A percentile compares a stretch with the other conserved stretches of the same genome.
Conservation (phyloP, 2,329 filamentous ascomycete genomes). For the Penicillium sp. region DNA sequence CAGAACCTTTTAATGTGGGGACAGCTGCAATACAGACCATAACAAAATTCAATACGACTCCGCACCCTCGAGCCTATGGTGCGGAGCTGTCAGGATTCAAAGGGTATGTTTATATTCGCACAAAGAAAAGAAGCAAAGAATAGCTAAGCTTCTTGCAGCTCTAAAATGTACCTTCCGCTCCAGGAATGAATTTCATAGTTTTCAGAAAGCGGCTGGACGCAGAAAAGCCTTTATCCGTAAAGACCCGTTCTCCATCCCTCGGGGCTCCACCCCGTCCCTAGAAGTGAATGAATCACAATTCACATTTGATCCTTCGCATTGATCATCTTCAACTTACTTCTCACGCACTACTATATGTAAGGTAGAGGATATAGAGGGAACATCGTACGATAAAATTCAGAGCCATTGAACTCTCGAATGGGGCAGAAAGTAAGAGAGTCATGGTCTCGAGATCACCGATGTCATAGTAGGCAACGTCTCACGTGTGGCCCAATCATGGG, state of each 20-base stretch:
- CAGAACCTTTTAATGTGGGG: constrained; percentile 17
- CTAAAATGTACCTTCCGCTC: background rate
- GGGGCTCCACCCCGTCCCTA: constrained; percentile 22
- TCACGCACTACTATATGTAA: background rate
- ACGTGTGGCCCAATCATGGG: constrained; percentile 21
- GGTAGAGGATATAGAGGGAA: background rate
- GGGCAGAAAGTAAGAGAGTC: background rate
- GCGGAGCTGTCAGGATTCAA: background rate
- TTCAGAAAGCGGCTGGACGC: background rate
- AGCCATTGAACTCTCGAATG: background rate
- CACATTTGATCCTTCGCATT: constrained; percentile 1
- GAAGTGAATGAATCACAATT: constrained; percentile 23
- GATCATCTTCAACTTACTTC: background rate
- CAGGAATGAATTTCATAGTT: background rate
- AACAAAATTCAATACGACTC: constrained; percentile 18
- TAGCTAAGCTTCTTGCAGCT: background rate
- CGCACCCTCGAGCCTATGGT: constrained; percentile 5
- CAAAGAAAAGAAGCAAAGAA: background rate
- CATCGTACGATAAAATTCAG: background rate
- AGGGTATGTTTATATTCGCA: background rate
- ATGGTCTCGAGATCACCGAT: constrained; percentile 8
- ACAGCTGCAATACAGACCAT: constrained; percentile 8
- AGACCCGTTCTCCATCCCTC: constrained; percentile 21
- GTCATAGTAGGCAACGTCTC: constrained; percentile 24
- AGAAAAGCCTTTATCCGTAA: constrained; percentile 15